phyloP scores from a whole-genome alignment of 2,329 filamentous ascomycete species.

The Stachybotrys echinatus region DNA sequence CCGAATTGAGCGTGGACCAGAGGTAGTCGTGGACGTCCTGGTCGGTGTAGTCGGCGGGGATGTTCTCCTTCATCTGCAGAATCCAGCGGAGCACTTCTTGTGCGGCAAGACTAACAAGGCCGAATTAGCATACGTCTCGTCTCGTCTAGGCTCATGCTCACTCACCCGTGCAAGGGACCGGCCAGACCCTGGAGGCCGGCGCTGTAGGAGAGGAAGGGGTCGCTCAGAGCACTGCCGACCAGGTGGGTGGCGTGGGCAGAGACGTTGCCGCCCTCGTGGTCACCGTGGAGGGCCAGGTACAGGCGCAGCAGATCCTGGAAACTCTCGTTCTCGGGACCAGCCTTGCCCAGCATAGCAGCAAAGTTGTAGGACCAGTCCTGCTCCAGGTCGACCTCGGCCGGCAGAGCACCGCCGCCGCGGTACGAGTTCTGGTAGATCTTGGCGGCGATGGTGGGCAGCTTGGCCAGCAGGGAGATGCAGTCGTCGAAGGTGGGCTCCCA shows the following conservation, averaged over 20 bases:
- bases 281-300: constrained; percentile 93
- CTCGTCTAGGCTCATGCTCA: background rate
- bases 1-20: constrained; percentile 88
- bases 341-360: constrained; percentile 89
- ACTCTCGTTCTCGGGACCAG: constrained; percentile 79
- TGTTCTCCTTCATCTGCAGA: constrained; percentile 86
- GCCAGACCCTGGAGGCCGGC: constrained; percentile 93
- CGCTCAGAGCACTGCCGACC: constrained; percentile 88
- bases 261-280: constrained; percentile 97
- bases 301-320: constrained; percentile 94
- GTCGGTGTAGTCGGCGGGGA: constrained; percentile 72
- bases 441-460: constrained; percentile 92
- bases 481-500: constrained; percentile 99
- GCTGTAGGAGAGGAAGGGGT: constrained; percentile 93
- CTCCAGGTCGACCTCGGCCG: constrained; percentile 69
- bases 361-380: constrained; percentile 99
- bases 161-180: constrained; percentile 63
- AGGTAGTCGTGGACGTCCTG: constrained; percentile 84
- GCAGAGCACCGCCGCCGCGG: constrained; percentile 66
- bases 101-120: constrained; percentile 68
- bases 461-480: constrained; percentile 86
- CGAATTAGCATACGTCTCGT: background rate
- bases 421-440: constrained; percentile 96
- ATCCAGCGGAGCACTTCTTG: constrained; percentile 98
- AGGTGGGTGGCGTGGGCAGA: constrained; percentile 93